Base-by-base conservation (phyloP, 331 rosid species). In the Quercus phellos region DNA sequence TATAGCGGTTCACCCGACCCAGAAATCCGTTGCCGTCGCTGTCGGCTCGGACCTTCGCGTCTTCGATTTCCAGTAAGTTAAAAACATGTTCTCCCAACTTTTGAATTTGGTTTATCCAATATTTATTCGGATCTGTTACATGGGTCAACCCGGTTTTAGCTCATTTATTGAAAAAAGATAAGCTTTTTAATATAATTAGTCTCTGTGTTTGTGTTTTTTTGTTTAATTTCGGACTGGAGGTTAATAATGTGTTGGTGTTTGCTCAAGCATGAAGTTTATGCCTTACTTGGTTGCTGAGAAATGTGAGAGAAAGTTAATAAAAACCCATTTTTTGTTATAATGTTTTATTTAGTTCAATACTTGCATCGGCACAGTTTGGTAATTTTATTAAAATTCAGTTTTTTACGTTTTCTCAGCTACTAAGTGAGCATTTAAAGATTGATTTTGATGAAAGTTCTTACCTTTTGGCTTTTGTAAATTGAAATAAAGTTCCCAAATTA, bases 41-140 rank as follows among this genome's bases (percentile, higher is more conserved):
- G 94, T 94, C 12, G 98, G 98, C 56, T 85, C 91, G 21, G 92
- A 90, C 66, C 92, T 94, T 51, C 97, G 99, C 5, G 85, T 92
- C 80, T 94, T 92, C 85, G 83, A 92, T 82, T 83, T 94, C 66
- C 50, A 19, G 99, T 94, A 83, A 73, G 88, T 67, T 58, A 11
- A 21, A 29, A 4, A 8, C 79, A 29, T 22, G 60, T 7, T n/a
- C 75, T 58, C 38, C 26, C 51, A 3, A 24, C 46, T 32, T 61
- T 43, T 66, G 19, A 2, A 2, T 53, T 73, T 51, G 16, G 14
- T 27, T 13, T 17, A 12, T 10, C 10, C 34, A 42, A 3, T 24
- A 13, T 61, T 60, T 14, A 51, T 13, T 58, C 6, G 18, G 64
- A 46, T 58, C 54, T 60, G 14, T 38, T 51, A 30, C 12, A 16